Evolutionary conservation across 163 green algal species (phyloP).

Genomic region (Coccomyxa subellipsoidea): DNA sequence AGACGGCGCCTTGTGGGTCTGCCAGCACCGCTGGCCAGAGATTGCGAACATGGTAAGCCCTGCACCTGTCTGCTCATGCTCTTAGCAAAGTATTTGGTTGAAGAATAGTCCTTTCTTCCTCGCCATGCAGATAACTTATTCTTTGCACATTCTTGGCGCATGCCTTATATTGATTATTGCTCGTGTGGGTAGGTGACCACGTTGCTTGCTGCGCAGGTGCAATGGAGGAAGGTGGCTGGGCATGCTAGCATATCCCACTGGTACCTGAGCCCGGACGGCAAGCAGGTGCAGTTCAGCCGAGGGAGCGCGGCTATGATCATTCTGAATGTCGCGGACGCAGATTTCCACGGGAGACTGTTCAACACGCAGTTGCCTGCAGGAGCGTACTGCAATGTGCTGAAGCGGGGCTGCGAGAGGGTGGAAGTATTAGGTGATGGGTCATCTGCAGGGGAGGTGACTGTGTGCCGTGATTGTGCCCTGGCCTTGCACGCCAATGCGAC

Average conservation of each 20-base stretch:
- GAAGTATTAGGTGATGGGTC: neutral
- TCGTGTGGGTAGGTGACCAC: no score
- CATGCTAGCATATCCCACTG: neutral
- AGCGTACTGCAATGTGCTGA: slow-evolving; percentile 1
- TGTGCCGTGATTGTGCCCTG: neutral
- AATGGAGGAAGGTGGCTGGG: neutral
- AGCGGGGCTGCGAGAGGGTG: neutral
- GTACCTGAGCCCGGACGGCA: neutral
- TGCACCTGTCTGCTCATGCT: neutral
- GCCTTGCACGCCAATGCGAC: neutral
- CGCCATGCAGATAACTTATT: no score
- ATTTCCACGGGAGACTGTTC: neutral
- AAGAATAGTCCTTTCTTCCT: no score
- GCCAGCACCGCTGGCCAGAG: neutral
- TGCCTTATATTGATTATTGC: no score
- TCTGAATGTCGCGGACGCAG: neutral
- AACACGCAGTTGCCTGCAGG: neutral
- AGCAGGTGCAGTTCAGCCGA: slow-evolving; percentile 2
- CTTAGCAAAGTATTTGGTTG: no score
- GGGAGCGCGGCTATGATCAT: neutral
- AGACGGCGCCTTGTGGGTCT: neutral
- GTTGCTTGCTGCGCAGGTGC: neutral
- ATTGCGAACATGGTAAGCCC: neutral
- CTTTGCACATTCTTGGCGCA: no score
- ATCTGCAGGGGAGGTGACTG: neutral